Conservation (phyloP, 2,329 filamentous ascomycete genomes). For the Talaromyces sp. region DNA sequence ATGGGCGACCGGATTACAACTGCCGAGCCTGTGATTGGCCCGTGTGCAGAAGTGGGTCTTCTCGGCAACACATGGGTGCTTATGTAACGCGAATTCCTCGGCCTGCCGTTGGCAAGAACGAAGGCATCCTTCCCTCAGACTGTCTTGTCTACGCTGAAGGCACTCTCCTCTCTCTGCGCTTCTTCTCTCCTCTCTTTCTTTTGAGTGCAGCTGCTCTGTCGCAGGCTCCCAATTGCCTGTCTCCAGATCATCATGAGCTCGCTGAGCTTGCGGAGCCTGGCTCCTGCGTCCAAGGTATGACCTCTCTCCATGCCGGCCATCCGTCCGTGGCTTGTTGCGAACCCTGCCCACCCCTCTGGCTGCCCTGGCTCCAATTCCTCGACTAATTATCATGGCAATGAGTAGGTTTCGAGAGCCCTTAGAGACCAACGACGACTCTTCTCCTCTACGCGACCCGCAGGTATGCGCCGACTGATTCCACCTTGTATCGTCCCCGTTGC, state of each 20-base stretch:
- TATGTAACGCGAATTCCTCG: slow-evolving; percentile 28
- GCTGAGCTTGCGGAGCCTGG: slow-evolving; percentile 46
- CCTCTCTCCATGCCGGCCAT: slow-evolving; percentile 19
- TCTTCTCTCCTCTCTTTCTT: slow-evolving; percentile 18
- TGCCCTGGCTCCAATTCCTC: slow-evolving; percentile 8
- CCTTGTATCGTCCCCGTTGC: slow-evolving; percentile 15
- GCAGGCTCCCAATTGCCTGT: slow-evolving; percentile 11
- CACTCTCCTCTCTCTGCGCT: slow-evolving; percentile 16
- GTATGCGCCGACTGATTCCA: slow-evolving; percentile 47
- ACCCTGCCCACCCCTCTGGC: slow-evolving; percentile 12
- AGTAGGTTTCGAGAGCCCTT: slow-evolving; percentile 60
- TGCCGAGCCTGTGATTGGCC: slow-evolving; percentile 29
- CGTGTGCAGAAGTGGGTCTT: slow-evolving; percentile 22
- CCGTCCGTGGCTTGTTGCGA: slow-evolving; percentile 12
- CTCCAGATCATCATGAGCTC: slow-evolving; percentile 45
- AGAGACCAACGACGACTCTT: slow-evolving; percentile 70
- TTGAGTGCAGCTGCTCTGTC: slow-evolving; percentile 18
- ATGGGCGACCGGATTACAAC: slow-evolving; percentile 34
- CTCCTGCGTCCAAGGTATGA: slow-evolving; percentile 46
- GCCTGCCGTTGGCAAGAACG: slow-evolving; percentile 19
- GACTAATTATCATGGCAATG: slow-evolving; percentile 20
- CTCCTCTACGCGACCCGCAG: slow-evolving; percentile 77
- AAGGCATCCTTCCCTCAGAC: not conserved
- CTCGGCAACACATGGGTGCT: slow-evolving; percentile 30
- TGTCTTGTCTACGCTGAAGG: slow-evolving; percentile 2